Evolutionary conservation across 441 rosid genomes (phyloP).

Genomic region (Gossypium trilobum): DNA sequence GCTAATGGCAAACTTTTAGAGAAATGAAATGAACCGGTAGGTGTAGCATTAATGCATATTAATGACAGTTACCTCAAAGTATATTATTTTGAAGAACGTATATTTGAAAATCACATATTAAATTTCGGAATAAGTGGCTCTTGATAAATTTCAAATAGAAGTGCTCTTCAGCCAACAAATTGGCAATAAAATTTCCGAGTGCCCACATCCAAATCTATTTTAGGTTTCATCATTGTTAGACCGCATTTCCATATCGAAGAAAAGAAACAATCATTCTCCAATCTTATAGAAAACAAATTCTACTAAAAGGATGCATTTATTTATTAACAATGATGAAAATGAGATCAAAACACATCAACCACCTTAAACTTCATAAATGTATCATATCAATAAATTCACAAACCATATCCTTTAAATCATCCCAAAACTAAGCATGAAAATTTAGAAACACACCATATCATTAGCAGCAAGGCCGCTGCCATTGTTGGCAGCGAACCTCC

Average conservation of each 20-base stretch:
- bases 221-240: not conserved
- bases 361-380: slow-evolving; percentile 1
- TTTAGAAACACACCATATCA: slow-evolving; percentile 41
- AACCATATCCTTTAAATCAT: not conserved
- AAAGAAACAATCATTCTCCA: not conserved
- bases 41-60: not conserved
- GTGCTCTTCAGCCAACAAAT: not conserved
- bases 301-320: not conserved
- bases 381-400: not conserved
- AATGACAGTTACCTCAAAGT: not conserved
- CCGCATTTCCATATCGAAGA: not conserved
- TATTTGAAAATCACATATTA: not conserved
- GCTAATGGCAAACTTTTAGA: not conserved
- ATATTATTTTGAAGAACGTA: not conserved
- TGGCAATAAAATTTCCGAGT: not conserved
- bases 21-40: not conserved
- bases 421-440: not conserved
- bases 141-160: not conserved
- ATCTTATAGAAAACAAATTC: not conserved
- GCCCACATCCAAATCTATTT: not conserved
- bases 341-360: slow-evolving; percentile 18
- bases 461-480: slow-evolving; percentile 61
- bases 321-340: not conserved
- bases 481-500: slow-evolving; percentile 74
- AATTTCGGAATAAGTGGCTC: not conserved